These are phyloP conservation scores for Allium fistulosum DNA, from an alignment of 106 monocot genomes.

Conservation along the genomic window DNA sequence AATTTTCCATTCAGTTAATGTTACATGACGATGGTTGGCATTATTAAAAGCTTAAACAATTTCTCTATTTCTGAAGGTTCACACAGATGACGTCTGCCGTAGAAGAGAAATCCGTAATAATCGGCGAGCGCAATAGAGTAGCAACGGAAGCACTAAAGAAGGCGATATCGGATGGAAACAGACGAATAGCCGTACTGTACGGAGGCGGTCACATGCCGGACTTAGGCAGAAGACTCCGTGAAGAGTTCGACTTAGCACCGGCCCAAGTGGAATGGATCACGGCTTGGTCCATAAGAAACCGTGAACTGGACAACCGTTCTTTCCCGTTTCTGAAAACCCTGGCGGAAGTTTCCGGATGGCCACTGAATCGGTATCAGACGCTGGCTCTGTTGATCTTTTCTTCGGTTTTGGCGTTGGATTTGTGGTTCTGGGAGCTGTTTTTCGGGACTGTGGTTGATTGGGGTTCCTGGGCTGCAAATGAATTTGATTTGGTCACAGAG, in stretches of 20 bases:
- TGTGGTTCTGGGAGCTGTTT: constrained; percentile 93
- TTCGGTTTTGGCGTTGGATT: constrained; percentile 58
- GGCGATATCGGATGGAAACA: constrained; percentile 57
- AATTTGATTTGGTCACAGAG: constrained; percentile 17
- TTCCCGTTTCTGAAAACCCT: constrained; percentile 53
- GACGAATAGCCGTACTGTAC: constrained; percentile 69
- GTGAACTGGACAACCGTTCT: constrained; percentile 31
- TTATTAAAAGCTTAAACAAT: background rate
- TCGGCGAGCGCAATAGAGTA: constrained; percentile 75
- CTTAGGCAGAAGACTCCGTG: constrained; percentile 47
- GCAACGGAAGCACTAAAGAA: constrained; percentile 48
- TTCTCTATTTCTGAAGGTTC: constrained; percentile 42
- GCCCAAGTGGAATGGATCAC: constrained; percentile 67
- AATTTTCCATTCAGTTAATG: background rate
- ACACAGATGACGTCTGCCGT: constrained; percentile 42
- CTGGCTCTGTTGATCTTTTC: constrained; percentile 61
- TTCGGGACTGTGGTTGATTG: constrained; percentile 37
- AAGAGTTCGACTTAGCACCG: constrained; percentile 85
- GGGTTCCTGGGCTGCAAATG: constrained; percentile 46
- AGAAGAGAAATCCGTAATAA: constrained; percentile 80
- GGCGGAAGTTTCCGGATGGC: constrained; percentile 57
- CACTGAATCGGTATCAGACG: constrained; percentile 69
- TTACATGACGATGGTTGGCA: background rate
- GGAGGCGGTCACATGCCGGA: constrained; percentile 99
- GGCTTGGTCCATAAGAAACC: constrained; percentile 74